Base-by-base conservation (phyloP, 768 basidiomycete species). In the Russula sp. region DNA sequence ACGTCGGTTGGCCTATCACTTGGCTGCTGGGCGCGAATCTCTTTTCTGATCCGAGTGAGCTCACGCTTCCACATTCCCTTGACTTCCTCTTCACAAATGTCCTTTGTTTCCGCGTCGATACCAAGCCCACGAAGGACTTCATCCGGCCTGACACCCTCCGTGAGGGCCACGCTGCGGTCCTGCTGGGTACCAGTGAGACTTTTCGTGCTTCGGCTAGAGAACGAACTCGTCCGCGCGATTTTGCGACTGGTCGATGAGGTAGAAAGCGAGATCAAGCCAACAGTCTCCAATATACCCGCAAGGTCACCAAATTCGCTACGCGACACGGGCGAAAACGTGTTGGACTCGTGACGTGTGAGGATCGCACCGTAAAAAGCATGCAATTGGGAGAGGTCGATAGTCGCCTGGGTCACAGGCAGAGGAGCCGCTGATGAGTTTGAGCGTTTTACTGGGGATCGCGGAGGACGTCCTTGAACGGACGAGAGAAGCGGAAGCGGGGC, bases 251-350 rank as follows among this genome's bases (percentile, higher is more conserved):
- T 65, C 55, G 70, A 55, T 63, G 71, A 75, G 11, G 76, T 35
- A 18, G 71, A 73, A 3, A 79, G 65, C 52, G 78, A 75, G 9
- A 87, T 73, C 7, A 90, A 75, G 2, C 90, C 91, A 7, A 81
- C 78, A 4, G 86, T 88, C 73, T 93, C 90, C 41, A 93, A 74
- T 51, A 92, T 75, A 29, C 82, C 80, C 0, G 88, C 68, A 3
- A 93, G 76, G 66, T 93, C 90, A 0, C 78, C 75, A 65, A 93
- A 91, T 67, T 92, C 90, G 69, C 82, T 88, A 9, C 87, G 79
- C 10, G 86, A 88, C 2, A 87, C 88, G 3, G 86, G 77, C 3
- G 79, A 74, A 63, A 90, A 86, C 5, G 82, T 70, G 16, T 79
- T 80, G 16, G 73, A 75, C 22, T 82, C 82, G 11, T 79, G 76